These are phyloP conservation scores for Euphorbia lathyris DNA, from an alignment of 345 rosid genomes.

Conservation along the genomic window DNA sequence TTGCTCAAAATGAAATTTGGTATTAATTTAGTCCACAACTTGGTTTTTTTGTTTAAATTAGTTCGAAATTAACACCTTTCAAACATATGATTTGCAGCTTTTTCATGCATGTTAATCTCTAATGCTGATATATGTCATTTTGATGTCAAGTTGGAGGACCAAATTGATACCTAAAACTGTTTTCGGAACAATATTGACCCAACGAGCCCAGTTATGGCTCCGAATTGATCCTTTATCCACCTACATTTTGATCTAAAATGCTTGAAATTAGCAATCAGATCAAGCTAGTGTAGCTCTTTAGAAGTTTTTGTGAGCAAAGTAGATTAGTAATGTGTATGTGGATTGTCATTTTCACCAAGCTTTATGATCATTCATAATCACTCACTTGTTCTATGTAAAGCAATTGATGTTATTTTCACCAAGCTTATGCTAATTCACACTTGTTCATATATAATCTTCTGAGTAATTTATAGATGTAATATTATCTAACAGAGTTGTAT, in stretches of 20 bases:
- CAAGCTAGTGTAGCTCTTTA: background rate
- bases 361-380: background rate
- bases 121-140: too few relatives aligned
- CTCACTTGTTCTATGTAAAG: background rate
- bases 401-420: background rate
- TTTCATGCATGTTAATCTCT: too few relatives aligned
- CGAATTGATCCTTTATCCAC: background rate
- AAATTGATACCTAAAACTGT: too few relatives aligned
- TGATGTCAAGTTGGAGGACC: too few relatives aligned
- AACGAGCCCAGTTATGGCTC: background rate
- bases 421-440: too few relatives aligned
- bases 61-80: too few relatives aligned
- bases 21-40: too few relatives aligned
- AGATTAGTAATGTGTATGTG: background rate
- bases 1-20: too few relatives aligned
- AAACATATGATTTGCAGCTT: too few relatives aligned
- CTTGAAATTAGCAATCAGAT: background rate
- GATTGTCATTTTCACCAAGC: background rate
- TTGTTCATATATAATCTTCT: too few relatives aligned
- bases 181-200: too few relatives aligned
- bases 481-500: conserved; percentile 27
- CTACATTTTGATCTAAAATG: background rate
- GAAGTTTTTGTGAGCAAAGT: background rate
- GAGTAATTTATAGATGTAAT: background rate
- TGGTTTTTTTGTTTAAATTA: too few relatives aligned